Evolutionary conservation across 2,329 filamentous ascomycete genomes (phyloP), one percentile per base, ranked within the genome.

Genomic region (Colletotrichum sojae): DNA sequence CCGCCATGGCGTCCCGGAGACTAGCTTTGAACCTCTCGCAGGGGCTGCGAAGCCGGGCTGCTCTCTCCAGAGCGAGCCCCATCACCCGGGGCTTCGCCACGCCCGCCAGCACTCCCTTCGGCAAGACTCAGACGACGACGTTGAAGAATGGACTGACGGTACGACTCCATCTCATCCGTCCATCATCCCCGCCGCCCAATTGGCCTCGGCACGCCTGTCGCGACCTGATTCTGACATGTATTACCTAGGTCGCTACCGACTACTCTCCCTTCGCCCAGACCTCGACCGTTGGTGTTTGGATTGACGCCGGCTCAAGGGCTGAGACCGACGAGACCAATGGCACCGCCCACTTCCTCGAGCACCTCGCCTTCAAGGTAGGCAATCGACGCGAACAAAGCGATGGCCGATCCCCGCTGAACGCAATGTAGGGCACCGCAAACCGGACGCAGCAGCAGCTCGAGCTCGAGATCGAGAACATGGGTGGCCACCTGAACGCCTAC

Each of bases 391-490:
- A 18, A 25, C 54, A 48, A 67, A 27, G 16, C 54, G 46, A 67
- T 62, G 45, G 45, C 25, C 16, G 16, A 52, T 16, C 16, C 20
- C 18, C 25, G 54, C 57, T 70, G 57, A 70, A 45, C 27, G 40
- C 18, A 40, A 20, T 36, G 16, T 63, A 95, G 95, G 96, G 96
- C 77, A 99, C 96, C 75, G 89, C 92, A 83, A 97, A 93, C 87
- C 91, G 96, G 84, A 94, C 93, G 74, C 96, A 99, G 85, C 93
- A 97, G 82, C 96, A 99, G 86, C 89, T 99, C 81, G 96, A 99
- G 88, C 91, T 99, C 74, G 96, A 99, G 88, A 98, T 99, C 80
- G 96, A 99, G 89, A 99, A 99, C 87, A 98, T 99, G 94, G 96
- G 96, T 82, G 96, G 94, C 74, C 96, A 99, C 87, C 89, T 99